Evolutionary conservation across 2,329 filamentous ascomycete species (phyloP).

Genomic region (Tolypocladium inflatum): DNA sequence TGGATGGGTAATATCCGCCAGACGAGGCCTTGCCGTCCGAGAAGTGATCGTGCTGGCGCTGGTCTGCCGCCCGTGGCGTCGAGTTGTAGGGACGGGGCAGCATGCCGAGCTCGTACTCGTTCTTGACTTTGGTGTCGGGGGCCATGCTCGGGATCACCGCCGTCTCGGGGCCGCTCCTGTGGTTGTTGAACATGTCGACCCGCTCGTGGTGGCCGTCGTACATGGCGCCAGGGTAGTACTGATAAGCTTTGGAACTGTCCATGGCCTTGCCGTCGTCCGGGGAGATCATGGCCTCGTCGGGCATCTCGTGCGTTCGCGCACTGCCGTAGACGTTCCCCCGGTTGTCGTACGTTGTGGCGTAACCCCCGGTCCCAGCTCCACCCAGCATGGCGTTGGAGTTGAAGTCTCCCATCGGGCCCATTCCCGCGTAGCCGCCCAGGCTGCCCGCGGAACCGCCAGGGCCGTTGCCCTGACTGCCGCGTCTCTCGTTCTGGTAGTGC

Average conservation of each 20-base stretch:
- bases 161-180: conserved; percentile 22
- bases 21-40: conserved; percentile 41
- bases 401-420: conserved; percentile 18
- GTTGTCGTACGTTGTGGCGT: conserved; percentile 16
- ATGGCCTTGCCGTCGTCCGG: conserved; percentile 42
- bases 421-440: conserved; percentile 33
- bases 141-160: conserved; percentile 21
- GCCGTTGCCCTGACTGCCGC: conserved; percentile 60
- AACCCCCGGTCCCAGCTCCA: conserved; percentile 13
- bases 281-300: conserved; percentile 40
- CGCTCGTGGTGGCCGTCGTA: conserved; percentile 38
- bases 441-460: conserved; percentile 54
- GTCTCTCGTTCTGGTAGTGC: conserved; percentile 65
- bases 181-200: conserved; percentile 40
- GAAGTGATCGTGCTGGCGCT: conserved; percentile 34
- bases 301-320: conserved; percentile 39
- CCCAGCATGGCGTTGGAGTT: conserved; percentile 26
- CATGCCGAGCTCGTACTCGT: conserved; percentile 34
- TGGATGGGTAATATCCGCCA: conserved; percentile 43
- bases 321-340: conserved; percentile 26
- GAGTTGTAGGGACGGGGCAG: conserved; percentile 35
- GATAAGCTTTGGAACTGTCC: conserved; percentile 39
- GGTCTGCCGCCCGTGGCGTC: conserved; percentile 21
- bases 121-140: conserved; percentile 33
- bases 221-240: conserved; percentile 42